Evolutionary conservation across 208 protist genomes (phyloP).

Genomic region (Naegleria gruberi): DNA sequence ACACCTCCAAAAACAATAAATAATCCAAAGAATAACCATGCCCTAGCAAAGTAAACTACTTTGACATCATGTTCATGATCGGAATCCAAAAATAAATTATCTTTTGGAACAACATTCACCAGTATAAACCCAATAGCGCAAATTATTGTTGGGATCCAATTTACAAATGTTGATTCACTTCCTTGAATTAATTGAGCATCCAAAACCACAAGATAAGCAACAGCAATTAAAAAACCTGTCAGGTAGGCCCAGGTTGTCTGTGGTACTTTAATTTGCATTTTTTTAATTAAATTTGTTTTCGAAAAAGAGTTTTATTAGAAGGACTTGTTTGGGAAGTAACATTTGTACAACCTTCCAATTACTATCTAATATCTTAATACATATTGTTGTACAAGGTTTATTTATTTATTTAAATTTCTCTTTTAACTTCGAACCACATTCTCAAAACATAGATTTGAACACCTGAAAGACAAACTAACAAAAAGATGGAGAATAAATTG

Average conservation of each 20-base stretch:
- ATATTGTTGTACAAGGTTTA: too few species aligned
- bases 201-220: neutral
- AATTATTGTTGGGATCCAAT: neutral
- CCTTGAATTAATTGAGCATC: neutral
- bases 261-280: neutral
- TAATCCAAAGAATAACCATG: neutral
- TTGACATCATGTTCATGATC: neutral
- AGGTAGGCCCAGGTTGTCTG: neutral
- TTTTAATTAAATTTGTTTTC: neutral
- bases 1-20: neutral
- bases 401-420: neutral
- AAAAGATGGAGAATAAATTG: constrained; percentile 56
- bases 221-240: neutral
- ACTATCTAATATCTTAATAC: too few species aligned
- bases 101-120: neutral
- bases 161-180: neutral
- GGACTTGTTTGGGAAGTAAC: too few species aligned
- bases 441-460: constrained; percentile 61
- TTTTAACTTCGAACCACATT: constrained; percentile 56
- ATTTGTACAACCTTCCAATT: too few species aligned
- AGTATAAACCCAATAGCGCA: neutral
- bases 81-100: neutral
- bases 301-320: neutral
- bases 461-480: constrained; percentile 54
- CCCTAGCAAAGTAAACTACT: neutral